Percentiles rank a stretch among this genome's conserved stretches.
Evolutionary conservation across 768 basidiomycete genomes (phyloP).

Genomic region (Tulasnella sp.): DNA sequence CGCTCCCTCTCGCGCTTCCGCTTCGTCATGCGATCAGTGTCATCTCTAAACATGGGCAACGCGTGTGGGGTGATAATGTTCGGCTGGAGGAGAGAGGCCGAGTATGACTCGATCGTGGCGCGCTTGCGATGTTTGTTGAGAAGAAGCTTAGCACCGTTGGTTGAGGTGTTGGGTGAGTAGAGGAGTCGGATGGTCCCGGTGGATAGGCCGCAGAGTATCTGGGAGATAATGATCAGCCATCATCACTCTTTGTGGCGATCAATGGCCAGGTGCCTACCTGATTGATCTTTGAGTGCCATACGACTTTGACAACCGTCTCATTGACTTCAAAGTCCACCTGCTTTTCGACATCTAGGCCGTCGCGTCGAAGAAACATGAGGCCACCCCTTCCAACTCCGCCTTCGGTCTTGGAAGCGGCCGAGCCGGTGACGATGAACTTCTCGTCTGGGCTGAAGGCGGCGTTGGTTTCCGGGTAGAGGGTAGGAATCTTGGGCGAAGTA

Average conservation of each 20-base stretch:
- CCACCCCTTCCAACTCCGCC: conserved; percentile 36
- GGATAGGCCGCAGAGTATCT: conserved; percentile 84
- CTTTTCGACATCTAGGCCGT: conserved; percentile 56
- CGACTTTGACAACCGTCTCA: conserved; percentile 62
- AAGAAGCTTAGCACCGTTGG: conserved; percentile 85
- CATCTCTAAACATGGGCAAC: conserved; percentile 84
- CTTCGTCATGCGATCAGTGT: conserved; percentile 43
- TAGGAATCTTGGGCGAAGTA: conserved; percentile 52
- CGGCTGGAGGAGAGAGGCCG: conserved; percentile 71
- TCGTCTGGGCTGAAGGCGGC: conserved; percentile 93
- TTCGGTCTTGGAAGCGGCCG: conserved; percentile 52
- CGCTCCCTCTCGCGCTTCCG: conserved; percentile 84
- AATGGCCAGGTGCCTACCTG: conserved; percentile 47
- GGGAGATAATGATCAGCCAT: conserved; percentile 8
- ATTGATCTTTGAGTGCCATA: conserved; percentile 97
- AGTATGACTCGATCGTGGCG: conserved; percentile 77
- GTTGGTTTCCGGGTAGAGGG: conserved; percentile 86
- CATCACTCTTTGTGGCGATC: not conserved
- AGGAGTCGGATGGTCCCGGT: conserved; percentile 81
- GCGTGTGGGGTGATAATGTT: conserved; percentile 89
- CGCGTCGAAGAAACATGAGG: conserved; percentile 61
- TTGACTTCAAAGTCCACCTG: conserved; percentile 33
- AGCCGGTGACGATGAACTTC: conserved; percentile 78
- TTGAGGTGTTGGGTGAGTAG: conserved; percentile 82
- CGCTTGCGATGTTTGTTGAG: conserved; percentile 74